Percentiles rank a stretch among this genome's conserved stretches.
Conservation (phyloP, 805 yeast genomes). For the Lipomyces yamanashiensis region DNA sequence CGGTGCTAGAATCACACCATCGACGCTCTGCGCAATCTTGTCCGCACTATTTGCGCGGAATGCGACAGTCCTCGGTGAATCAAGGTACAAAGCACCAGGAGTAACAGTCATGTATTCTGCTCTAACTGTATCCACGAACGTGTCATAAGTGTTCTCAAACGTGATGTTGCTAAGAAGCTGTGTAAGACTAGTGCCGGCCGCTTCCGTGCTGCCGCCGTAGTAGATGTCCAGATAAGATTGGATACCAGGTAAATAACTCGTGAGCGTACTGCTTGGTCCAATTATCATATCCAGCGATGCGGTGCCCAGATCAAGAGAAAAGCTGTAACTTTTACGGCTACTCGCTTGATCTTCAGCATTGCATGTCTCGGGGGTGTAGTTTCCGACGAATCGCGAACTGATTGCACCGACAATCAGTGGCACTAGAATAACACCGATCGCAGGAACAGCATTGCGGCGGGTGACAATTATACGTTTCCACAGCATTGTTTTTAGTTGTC, state of each 20-base stretch:
- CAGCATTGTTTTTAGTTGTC: constrained; percentile 29
- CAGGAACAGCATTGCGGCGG: constrained; percentile 23
- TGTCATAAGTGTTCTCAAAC: constrained; percentile 27
- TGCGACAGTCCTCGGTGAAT: constrained; percentile 38
- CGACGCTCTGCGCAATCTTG: constrained; percentile 14
- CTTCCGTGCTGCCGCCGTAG: background rate
- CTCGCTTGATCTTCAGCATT: constrained; percentile 13
- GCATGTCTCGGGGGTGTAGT: constrained; percentile 20
- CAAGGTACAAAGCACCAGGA: constrained; percentile 45
- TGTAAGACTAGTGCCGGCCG: background rate
- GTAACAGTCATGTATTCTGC: constrained; percentile 37
- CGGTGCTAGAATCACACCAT: constrained; percentile 37
- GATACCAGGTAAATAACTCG: constrained; percentile 10
- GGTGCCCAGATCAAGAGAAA: background rate
- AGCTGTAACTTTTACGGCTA: constrained; percentile 1
- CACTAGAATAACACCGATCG: constrained; percentile 16
- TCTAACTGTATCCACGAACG: constrained; percentile 35
- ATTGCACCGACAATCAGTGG: constrained; percentile 34
- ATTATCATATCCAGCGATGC: constrained; percentile 9
- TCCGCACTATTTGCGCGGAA: constrained; percentile 38
- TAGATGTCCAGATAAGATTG: constrained; percentile 3
- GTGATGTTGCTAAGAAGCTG: constrained; percentile 1
- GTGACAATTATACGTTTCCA: constrained; percentile 28
- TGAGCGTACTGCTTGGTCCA: constrained; percentile 15
- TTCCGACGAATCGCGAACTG: constrained; percentile 16